phyloP scores from a whole-genome alignment of 257 asterid species.

The Solanum medicagineum region DNA sequence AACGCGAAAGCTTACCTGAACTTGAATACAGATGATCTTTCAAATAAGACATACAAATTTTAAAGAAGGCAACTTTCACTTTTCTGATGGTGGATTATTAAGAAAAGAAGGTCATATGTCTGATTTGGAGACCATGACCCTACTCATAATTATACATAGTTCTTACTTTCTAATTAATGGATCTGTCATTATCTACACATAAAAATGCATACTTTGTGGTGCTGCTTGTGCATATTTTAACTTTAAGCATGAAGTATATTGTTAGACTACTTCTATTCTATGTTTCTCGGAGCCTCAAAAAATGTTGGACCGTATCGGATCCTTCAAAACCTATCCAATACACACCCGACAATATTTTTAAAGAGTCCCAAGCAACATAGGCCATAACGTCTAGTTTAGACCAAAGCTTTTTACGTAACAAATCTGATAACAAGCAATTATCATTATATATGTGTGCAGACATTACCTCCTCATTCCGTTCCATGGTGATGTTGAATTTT shows the following conservation, averaged over 20 bases:
- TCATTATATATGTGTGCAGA: not conserved
- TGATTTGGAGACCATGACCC: not conserved
- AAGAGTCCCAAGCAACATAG: not conserved
- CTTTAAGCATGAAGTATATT: not conserved
- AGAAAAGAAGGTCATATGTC: not conserved
- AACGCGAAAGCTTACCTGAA: not conserved
- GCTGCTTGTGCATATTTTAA: not conserved
- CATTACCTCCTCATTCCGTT: not conserved
- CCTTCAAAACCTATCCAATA: not conserved
- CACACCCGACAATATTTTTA: not conserved
- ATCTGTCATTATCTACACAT: not conserved
- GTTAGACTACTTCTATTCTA: not conserved
- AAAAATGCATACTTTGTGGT: not conserved
- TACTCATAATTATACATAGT: not conserved
- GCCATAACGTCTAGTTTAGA: not conserved
- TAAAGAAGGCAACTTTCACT: not conserved
- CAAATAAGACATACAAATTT: not conserved
- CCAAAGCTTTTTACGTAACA: not conserved
- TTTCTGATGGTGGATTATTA: not conserved
- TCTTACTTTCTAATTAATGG: not conserved
- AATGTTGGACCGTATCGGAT: rapidly evolving
- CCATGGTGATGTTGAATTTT: not conserved
- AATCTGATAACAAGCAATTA: not conserved
- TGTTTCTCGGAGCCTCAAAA: not conserved
- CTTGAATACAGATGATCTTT: not conserved